Base-by-base conservation (phyloP, 139 green algal genomes). In the Deuterostichococcus epilithicus region DNA sequence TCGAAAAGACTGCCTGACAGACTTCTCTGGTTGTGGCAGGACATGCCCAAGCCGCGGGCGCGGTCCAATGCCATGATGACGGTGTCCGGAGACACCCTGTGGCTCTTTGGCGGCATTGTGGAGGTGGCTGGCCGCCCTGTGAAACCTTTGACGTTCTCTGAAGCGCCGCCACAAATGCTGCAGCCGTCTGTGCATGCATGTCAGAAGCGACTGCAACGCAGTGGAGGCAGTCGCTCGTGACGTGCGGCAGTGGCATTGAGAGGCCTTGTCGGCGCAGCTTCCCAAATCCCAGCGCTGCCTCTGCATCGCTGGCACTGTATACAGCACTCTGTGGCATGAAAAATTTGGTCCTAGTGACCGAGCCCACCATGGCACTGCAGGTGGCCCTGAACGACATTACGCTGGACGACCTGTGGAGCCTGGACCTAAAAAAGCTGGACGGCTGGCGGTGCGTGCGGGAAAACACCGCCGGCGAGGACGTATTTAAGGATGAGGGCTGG, bases 401-500 rank as follows among this genome's bases (percentile, higher is more conserved):
- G 13, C 82, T 98, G 77, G 95, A 98, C 78, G 95, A 99, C 82
- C 76, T 99, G 47, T 99, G 94, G 93, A 74, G 65, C 26, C 78
- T 98, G 13, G 89, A 98, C 82, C 81, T 97, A n/a, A 83, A 75
- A 28, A 97, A 94, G 78, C 80, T 96, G 66, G 90, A 96, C 73
- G 91, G 90, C 30, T 96, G 90, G 91, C 65, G 63, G 18, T 86
- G 85, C n/a, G 72, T 91, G 3, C 80, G 88, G 60, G 87, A 91
- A 63, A 95, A 95, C 83, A 93, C 83, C 0, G 84, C 80, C 5
- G 89, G 89, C 0, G 90, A 95, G 77, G 91, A 95, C 15, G 87
- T 84, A 6, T 90, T 95, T 42, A 82, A 82, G 68, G 78, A 83
- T 36, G 82, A 85, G 33, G 85, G 83, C 3, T 78, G 76, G 36